Conservation (phyloP, 1,284 basidiomycete genomes). For the Cutaneotrichosporon cutaneum region DNA sequence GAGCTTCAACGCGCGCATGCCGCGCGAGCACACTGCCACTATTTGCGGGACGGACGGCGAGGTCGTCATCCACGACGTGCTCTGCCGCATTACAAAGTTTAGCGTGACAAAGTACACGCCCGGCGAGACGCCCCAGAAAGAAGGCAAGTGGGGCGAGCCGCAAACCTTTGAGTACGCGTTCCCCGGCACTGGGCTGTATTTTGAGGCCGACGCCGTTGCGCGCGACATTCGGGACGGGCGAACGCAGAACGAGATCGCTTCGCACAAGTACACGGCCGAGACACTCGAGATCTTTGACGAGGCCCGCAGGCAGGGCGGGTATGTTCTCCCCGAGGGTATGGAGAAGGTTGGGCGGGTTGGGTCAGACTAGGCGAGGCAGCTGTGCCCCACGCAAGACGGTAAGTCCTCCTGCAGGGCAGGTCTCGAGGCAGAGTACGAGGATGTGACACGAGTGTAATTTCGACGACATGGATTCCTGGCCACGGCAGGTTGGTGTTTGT, state of each 20-base stretch:
- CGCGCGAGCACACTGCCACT: conserved; percentile 7
- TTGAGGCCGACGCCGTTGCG: conserved; percentile 54
- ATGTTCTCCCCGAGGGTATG: conserved; percentile 45
- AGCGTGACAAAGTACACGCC: conserved; percentile 9
- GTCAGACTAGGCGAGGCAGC: neutral
- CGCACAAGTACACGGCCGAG: conserved; percentile 44
- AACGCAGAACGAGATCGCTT: conserved; percentile 41
- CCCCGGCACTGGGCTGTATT: conserved; percentile 43
- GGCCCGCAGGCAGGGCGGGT: conserved; percentile 46
- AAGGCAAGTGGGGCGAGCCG: conserved; percentile 22
- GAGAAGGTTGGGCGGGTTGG: conserved; percentile 36
- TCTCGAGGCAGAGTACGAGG: no score
- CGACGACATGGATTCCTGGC: no score
- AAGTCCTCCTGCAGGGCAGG: no score
- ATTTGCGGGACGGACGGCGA: conserved; percentile 20
- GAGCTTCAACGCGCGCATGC: conserved; percentile 12
- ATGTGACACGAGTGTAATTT: no score
- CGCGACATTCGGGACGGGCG: conserved; percentile 45
- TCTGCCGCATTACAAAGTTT: conserved; percentile 16
- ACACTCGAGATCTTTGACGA: conserved; percentile 52
- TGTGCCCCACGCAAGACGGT: no score
- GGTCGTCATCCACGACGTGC: conserved; percentile 14
- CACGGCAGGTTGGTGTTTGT: no score
- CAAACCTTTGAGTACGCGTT: conserved; percentile 35
- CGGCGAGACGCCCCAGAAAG: neutral